Base-by-base conservation (phyloP, 768 basidiomycete species). In the Kwoniella dejecticola region DNA sequence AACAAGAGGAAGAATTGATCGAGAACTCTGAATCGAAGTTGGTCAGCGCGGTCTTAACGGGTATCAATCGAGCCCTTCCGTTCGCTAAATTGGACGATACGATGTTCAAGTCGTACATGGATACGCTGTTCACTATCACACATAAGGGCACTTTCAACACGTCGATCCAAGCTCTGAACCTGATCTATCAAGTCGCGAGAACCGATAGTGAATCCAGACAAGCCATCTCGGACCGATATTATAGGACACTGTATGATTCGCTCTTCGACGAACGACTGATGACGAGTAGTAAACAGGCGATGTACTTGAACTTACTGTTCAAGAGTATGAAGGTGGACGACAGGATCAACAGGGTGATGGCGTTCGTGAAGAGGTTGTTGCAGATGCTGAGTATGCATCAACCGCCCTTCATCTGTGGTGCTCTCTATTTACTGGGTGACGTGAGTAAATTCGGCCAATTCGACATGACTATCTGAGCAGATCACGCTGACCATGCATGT, bases 111-210 rank as follows among this genome's bases (percentile, higher is more conserved):
- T 84, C 86, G 56, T 93, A 97, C 69, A 89, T 96, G 72, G 89
- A 92, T 76, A 92, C 91, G 0, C 86, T 97, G 21, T 98, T 97
- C 84, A 84, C 88, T 45, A 92, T 99, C 72, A 94, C 92, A 2
- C 95, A 97, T 79, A 89, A 85, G 7, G 93, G 91, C 7, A 96
- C 93, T 0, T 99, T 99, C 85, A 96, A 95, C 77, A 92, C 92
- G 71, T 91, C 91, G 10, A 84, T 98, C 3, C 95, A 95, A 76
- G 90, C 94, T 0, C 85, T 98, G 0, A 84, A 89, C 38, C 84
- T 98, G 5, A 89, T 97, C 60, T 89, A 89, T 73, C 92, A 91
- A 68, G 89, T 98, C 38, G 56, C 62, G 4, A 63, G 61, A 13
- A 50, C 26, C 19, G 48, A 50, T 4, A 50, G 21, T 31, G 66